These are phyloP conservation scores for Lophiotrema nucula DNA, from an alignment of 495 filamentous ascomycete genomes.

Conservation along the genomic window DNA sequence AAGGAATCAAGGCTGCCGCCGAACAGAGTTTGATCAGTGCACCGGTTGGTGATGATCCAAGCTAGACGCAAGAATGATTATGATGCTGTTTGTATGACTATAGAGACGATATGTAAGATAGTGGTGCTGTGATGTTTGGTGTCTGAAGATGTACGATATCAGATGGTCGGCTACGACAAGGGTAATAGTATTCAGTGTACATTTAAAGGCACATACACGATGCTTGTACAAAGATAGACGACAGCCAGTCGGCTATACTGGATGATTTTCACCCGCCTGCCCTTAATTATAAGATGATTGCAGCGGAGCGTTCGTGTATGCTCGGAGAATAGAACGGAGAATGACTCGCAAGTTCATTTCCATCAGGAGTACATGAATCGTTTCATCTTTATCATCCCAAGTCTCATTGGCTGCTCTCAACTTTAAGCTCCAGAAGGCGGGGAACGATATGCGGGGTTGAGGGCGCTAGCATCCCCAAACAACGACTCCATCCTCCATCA, in stretches of 20 bases:
- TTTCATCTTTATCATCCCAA: neutral
- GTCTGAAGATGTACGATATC: too few species aligned
- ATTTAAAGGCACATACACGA: too few species aligned
- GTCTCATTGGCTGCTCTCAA: neutral
- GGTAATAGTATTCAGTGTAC: too few species aligned
- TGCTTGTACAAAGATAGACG: too few species aligned
- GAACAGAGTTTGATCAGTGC: constrained; percentile 6
- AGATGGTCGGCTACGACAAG: too few species aligned
- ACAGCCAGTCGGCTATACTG: too few species aligned
- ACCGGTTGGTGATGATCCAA: neutral
- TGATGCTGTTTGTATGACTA: too few species aligned
- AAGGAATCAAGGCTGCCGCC: neutral
- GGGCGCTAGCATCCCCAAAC: neutral
- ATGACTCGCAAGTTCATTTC: neutral
- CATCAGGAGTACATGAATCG: neutral
- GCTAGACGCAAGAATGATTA: too few species aligned
- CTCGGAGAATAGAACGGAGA: neutral
- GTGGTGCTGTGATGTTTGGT: too few species aligned
- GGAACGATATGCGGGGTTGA: constrained; percentile 9
- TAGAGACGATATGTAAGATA: too few species aligned
- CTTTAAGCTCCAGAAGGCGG: neutral
- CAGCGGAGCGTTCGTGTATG: neutral
- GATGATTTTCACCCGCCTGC: too few species aligned
- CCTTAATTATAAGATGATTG: too few species aligned
- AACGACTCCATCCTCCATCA: neutral